Base-by-base conservation (phyloP, 371 early-diverging fungal species). In the Lichtheimia hyalospora region DNA sequence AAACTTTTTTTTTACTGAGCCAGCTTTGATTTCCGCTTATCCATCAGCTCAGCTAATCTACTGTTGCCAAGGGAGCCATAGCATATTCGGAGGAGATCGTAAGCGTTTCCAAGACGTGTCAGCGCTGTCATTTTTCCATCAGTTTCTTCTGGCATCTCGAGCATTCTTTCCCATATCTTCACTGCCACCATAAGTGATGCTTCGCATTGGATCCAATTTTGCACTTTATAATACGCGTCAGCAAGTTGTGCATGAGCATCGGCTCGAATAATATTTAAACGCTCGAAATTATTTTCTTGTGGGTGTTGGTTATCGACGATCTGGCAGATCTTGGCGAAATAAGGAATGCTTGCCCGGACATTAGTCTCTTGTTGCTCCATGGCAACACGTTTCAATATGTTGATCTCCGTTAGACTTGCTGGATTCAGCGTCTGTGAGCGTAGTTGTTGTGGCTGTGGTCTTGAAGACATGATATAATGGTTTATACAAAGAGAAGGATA, bases 241-340 rank as follows among this genome's bases (percentile, higher is more conserved):
- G 65, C 74, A 4, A 77, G 51, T 21, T 72, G 72, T 18, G 57
- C 57, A 58, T 77, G 69, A 15, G 74, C 72, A 40, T 72, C 66
- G n/a, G 78, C 74, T 23, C 74, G 60, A 20, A 69, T 48, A 3
- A 14, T 41, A 34, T 52, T 52, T 8, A 57, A n/a, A 10, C 34
- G 21, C 7, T 25, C 28, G 34, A 52, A n/a, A 41, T 48, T 24
- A 43, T 52, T 46, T 20, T 43, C 24, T 12, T 52, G 56, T 4
- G 67, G 20, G 6, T 24, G 55, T 48, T 76, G 77, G 41, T 71
- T 71, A n/a, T 74, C 73, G 24, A 77, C 57, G 21, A 74, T 71
- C 34, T 77, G 78, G 4, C 64, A 72, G 13, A 77, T 70, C 40
- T 77, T 77, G n/a, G 78, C 72, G 10, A 74, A 39, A 51, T 74